A percentile compares a stretch with the other conserved stretches of the same genome.
phyloP scores from a whole-genome alignment of 1,284 basidiomycete genomes.

The Cystobasidium pallidum region DNA sequence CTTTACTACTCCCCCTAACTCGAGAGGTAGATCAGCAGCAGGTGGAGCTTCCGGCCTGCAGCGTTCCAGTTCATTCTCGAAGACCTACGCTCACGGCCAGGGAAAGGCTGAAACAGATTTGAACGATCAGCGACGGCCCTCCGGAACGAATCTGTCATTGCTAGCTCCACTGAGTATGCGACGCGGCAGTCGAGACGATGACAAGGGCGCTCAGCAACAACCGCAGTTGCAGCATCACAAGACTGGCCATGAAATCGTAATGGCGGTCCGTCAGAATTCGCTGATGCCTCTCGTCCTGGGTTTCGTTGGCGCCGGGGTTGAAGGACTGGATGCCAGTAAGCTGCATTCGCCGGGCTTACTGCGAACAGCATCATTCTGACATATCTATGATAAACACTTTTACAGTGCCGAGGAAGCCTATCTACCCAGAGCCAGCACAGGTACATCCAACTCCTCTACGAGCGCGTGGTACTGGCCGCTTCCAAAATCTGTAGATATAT shows the following conservation, averaged over 20 bases:
- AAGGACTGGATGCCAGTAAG: constrained; percentile 34
- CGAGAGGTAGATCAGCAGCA: constrained; percentile 44
- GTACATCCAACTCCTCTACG: constrained; percentile 19
- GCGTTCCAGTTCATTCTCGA: constrained; percentile 52
- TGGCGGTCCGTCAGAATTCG: constrained; percentile 58
- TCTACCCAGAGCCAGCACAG: constrained; percentile 5
- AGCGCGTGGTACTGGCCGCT: constrained; percentile 38
- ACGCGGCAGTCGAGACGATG: constrained; percentile 42
- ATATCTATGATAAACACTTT: neutral
- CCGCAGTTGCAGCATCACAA: constrained; percentile 44
- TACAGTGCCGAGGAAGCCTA: constrained; percentile 32
- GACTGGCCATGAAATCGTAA: constrained; percentile 55
- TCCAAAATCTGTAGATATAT: constrained; percentile 13
- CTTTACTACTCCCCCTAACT: constrained; percentile 44
- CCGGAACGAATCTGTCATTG: neutral
- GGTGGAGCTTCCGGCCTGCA: constrained; percentile 35
- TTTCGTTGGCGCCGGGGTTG: constrained; percentile 48
- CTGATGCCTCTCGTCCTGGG: constrained; percentile 57
- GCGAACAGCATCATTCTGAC: no score
- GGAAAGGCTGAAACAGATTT: constrained; percentile 47
- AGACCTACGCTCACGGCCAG: constrained; percentile 49
- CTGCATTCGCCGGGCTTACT: neutral
- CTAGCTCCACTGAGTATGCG: constrained; percentile 8
- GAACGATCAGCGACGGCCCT: constrained; percentile 23
- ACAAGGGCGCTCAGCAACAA: neutral